Percentiles rank a stretch among this genome's conserved stretches.
Evolutionary conservation across 352 stramenopile species (phyloP).

Genomic region (Phytophthora citricola): DNA sequence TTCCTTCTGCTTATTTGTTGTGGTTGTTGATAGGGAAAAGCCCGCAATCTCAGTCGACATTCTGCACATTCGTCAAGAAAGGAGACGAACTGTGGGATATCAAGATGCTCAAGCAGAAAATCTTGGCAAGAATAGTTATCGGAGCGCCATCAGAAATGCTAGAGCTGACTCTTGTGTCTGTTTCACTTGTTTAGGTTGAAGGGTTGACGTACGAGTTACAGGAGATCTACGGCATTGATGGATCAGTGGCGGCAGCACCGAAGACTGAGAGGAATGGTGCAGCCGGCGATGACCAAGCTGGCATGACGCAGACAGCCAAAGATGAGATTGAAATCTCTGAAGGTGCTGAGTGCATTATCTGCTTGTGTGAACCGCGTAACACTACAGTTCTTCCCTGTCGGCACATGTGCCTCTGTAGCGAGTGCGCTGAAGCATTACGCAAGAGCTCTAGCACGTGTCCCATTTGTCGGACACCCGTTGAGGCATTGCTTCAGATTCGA

Average conservation of each 20-base stretch:
- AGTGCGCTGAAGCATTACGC: conserved; percentile 79
- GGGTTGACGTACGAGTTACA: conserved; percentile 87
- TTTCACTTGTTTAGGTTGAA: conserved; percentile 46
- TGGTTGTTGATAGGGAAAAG: conserved; percentile 28
- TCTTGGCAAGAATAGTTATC: conserved; percentile 34
- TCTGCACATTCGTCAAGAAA: conserved; percentile 73
- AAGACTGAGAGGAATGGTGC: conserved; percentile 38
- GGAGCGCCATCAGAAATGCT: too few species aligned
- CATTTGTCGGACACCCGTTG: conserved; percentile 80
- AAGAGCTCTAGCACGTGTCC: conserved; percentile 79
- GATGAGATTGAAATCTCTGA: conserved; percentile 77
- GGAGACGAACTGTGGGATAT: conserved; percentile 51
- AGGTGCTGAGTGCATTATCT: conserved; percentile 89
- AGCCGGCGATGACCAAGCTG: conserved; percentile 36
- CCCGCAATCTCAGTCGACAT: conserved; percentile 82
- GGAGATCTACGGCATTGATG: conserved; percentile 90
- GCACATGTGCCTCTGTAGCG: conserved; percentile 88
- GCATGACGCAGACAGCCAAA: conserved; percentile 25
- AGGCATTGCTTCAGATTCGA: conserved; percentile 82
- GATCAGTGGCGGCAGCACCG: conserved; percentile 57
- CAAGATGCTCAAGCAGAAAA: conserved; percentile 89
- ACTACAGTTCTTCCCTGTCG: conserved; percentile 86
- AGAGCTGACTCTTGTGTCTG: conserved; percentile 2
- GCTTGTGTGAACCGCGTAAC: conserved; percentile 80
- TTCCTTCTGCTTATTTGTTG: conserved; percentile 9